Conservation (phyloP, 805 yeast species). For the Pichia pseudocactophila region DNA sequence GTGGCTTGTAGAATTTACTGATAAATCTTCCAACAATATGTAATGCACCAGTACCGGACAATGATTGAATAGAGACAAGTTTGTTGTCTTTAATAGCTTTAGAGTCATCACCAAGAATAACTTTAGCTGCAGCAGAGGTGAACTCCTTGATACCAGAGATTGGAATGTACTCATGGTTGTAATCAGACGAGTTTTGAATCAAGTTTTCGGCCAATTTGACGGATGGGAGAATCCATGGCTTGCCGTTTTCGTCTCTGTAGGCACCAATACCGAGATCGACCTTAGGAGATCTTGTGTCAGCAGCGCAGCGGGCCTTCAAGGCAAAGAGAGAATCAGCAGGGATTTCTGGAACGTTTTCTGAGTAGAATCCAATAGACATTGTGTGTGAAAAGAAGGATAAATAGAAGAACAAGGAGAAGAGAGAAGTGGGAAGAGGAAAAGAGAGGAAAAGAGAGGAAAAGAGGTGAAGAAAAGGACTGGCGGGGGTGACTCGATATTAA, state of each 20-base stretch:
- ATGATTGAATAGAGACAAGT: conserved; percentile 60
- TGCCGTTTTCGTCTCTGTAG: conserved; percentile 84
- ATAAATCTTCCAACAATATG: conserved; percentile 77
- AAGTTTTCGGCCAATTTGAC: conserved; percentile 64
- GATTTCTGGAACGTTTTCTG: conserved; percentile 40
- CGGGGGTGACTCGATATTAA: background rate
- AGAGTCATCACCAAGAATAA: conserved; percentile 59
- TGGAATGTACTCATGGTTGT: conserved; percentile 84
- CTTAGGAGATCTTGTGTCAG: conserved; percentile 53
- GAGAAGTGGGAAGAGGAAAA: background rate
- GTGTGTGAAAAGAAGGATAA: background rate
- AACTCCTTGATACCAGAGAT: conserved; percentile 69
- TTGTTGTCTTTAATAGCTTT: conserved; percentile 39
- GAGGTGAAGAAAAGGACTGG: background rate
- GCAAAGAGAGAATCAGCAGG: conserved; percentile 89
- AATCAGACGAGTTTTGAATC: conserved; percentile 47
- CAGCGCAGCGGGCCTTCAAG: conserved; percentile 54
- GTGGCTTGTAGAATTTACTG: conserved; percentile 36
- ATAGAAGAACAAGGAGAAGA: background rate
- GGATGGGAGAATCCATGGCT: conserved; percentile 83
- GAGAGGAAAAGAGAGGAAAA: background rate
- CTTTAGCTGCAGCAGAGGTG: conserved; percentile 60
- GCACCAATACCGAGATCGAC: conserved; percentile 91
- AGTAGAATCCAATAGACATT: conserved; percentile 18
- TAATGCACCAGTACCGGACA: conserved; percentile 87